phyloP scores from a whole-genome alignment of 73 alveolate species.

The Symbiodinium pilosum region DNA sequence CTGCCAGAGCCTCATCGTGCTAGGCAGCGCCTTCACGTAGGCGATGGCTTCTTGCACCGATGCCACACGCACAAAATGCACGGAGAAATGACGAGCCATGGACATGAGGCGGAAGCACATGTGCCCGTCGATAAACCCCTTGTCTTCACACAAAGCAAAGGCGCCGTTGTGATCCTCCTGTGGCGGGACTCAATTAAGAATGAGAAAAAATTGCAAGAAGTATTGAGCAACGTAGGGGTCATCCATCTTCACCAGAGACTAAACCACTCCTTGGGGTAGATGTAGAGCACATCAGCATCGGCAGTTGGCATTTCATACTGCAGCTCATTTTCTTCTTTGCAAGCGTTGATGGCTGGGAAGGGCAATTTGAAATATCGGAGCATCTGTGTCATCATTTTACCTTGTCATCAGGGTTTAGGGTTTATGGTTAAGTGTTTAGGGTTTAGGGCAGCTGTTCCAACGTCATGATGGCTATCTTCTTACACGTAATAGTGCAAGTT shows the following conservation, averaged over 20 bases:
- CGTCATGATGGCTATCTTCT: not conserved
- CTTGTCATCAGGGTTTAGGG: too few species aligned
- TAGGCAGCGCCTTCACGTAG: not conserved
- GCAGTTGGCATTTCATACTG: not conserved
- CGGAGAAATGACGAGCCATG: not conserved
- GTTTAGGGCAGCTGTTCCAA: not conserved
- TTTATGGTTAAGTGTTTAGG: too few species aligned
- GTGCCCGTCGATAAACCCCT: not conserved
- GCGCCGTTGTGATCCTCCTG: not conserved
- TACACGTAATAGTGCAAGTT: too few species aligned
- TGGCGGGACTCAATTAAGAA: not conserved
- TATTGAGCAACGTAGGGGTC: not conserved
- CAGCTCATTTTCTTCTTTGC: not conserved
- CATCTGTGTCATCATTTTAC: too few species aligned
- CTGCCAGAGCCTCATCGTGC: not conserved
- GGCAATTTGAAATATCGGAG: too few species aligned
- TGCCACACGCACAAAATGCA: constrained; percentile 5
- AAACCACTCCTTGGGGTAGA: not conserved
- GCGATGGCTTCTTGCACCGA: not conserved
- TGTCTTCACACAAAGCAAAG: not conserved
- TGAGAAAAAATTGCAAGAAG: too few species aligned
- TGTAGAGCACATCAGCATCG: not conserved
- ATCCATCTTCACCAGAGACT: not conserved
- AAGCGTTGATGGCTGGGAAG: too few species aligned
- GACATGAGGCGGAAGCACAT: not conserved